Conservation (phyloP, 192 early-diverging fungal species). For the Thoreauomyces humboldtii region DNA sequence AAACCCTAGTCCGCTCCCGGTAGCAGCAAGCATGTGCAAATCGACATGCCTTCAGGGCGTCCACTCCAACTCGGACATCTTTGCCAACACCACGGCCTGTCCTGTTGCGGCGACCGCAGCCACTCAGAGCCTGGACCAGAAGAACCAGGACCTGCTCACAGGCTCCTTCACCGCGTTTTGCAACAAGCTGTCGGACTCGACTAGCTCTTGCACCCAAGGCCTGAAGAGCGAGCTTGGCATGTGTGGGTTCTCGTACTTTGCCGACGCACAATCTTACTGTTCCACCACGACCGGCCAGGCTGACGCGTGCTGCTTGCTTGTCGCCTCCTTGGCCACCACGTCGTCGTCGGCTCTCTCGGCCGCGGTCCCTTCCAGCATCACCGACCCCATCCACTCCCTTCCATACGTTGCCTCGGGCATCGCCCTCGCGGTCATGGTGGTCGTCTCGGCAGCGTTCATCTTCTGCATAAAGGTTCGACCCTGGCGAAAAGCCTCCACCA, state of each 20-base stretch:
- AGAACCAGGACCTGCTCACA: conserved; percentile 11
- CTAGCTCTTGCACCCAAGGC: conserved; percentile 16
- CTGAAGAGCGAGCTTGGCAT: conserved; percentile 14
- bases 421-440: conserved; percentile 27
- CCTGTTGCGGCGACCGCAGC: conserved; percentile 7
- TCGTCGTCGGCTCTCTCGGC: neutral
- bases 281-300: neutral
- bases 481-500: conserved; percentile 21
- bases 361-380: neutral
- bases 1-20: conserved; percentile 9
- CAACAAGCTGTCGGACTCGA: conserved; percentile 19
- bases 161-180: conserved; percentile 22
- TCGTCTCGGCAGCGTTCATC: conserved; percentile 23
- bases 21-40: conserved; percentile 27
- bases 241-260: conserved; percentile 22
- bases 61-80: conserved; percentile 25
- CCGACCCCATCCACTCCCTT: conserved; percentile 14
- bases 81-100: conserved; percentile 30
- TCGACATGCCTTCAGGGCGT: conserved; percentile 28
- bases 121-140: neutral
- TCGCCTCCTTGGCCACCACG: neutral
- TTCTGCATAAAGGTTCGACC: conserved; percentile 12
- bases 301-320: conserved; percentile 7
- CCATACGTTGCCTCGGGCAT: conserved; percentile 35
- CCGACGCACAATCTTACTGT: conserved; percentile 26